Evolutionary conservation across 164 flowering plant species (phyloP).

Genomic region (Annona cherimola): DNA sequence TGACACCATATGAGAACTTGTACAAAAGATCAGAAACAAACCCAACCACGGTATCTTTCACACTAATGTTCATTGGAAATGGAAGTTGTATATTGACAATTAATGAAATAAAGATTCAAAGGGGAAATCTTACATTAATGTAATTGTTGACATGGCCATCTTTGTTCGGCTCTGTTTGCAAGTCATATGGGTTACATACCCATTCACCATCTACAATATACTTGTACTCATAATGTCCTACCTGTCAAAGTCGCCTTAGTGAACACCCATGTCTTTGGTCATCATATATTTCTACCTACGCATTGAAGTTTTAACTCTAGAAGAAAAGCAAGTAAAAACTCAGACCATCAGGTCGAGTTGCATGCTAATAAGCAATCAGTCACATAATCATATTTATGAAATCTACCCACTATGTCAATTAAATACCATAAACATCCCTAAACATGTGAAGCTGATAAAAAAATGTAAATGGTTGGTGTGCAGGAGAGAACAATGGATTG

Average conservation of each 20-base stretch:
- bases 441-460: no score
- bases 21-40: no score
- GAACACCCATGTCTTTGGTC: background rate
- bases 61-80: no score
- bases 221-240: slow-evolving; percentile 91
- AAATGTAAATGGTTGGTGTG: no score
- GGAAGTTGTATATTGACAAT: background rate
- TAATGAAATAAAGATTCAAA: background rate
- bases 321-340: background rate
- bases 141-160: slow-evolving; percentile 96
- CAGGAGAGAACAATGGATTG: no score
- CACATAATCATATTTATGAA: no score
- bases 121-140: slow-evolving; percentile 41
- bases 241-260: slow-evolving; percentile 36
- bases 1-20: no score
- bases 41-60: no score
- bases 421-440: no score
- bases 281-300: background rate
- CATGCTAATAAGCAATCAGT: no score
- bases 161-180: slow-evolving; percentile 48
- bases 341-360: background rate
- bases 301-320: background rate
- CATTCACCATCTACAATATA: slow-evolving; percentile 84
- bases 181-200: slow-evolving; percentile 53
- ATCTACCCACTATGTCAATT: no score